A percentile compares a stretch with the other conserved stretches of the same genome.
These are phyloP conservation scores for Phytophthora hybrid DNA, from an alignment of 352 stramenopile genomes.

Conservation along the genomic window DNA sequence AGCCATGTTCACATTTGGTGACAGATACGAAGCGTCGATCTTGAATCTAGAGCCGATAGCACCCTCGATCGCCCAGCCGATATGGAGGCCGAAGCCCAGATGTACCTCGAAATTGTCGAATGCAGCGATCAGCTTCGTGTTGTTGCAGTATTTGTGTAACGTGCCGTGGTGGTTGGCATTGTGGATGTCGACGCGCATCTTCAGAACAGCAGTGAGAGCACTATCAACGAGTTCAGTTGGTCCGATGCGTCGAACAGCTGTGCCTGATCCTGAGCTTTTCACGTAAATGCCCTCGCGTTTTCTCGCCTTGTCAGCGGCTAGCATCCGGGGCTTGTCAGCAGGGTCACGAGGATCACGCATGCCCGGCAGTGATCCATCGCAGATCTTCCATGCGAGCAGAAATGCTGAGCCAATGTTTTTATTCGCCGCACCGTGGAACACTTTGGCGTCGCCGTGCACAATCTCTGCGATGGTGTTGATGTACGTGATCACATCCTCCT, in stretches of 20 bases:
- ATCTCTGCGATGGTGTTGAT: slow-evolving; percentile 98
- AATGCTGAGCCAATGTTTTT: slow-evolving; percentile 97
- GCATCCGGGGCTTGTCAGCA: slow-evolving; percentile 77
- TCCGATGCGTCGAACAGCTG: slow-evolving; percentile 51
- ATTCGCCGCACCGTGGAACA: slow-evolving; percentile 95
- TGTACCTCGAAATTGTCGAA: slow-evolving; percentile 94
- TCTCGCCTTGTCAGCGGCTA: slow-evolving; percentile 61
- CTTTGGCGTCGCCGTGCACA: slow-evolving; percentile 94
- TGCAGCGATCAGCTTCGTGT: slow-evolving; percentile 79
- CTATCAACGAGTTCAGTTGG: slow-evolving; percentile 93
- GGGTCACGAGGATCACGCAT: slow-evolving; percentile 86
- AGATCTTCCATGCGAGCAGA: slow-evolving; percentile 97
- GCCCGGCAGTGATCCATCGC: slow-evolving; percentile 85
- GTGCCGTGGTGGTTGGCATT: slow-evolving; percentile 90
- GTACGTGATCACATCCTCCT: slow-evolving; percentile 97
- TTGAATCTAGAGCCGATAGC: slow-evolving; percentile 98
- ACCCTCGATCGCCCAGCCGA: slow-evolving; percentile 99
- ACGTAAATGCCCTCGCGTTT: slow-evolving; percentile 76
- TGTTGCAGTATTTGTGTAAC: slow-evolving; percentile 85
- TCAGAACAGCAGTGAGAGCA: slow-evolving; percentile 95
- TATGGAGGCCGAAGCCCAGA: slow-evolving; percentile 97
- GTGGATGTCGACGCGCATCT: slow-evolving; percentile 97
- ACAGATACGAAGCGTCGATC: slow-evolving; percentile 98
- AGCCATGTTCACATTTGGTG: slow-evolving; percentile 98
- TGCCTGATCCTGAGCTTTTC: slow-evolving; percentile 62